phyloP scores from a whole-genome alignment of 116 monocot species.

The Zostera marina region DNA sequence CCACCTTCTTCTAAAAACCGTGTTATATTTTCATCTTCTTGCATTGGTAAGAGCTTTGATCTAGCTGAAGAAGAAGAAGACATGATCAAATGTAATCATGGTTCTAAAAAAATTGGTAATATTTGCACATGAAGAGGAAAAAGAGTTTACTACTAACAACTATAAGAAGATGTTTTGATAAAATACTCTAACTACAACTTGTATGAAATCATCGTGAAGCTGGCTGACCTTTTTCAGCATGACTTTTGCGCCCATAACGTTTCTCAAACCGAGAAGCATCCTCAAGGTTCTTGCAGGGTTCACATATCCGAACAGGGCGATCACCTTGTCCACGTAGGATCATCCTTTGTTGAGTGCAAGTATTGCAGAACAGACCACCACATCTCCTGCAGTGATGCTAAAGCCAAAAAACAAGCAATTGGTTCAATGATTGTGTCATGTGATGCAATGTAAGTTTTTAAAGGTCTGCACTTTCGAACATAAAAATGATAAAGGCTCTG shows the following conservation, averaged over 20 bases:
- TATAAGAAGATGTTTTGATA: not conserved
- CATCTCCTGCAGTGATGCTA: slow-evolving; percentile 99
- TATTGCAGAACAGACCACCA: slow-evolving; percentile 90
- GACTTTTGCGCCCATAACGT: slow-evolving; percentile 56
- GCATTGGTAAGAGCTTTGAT: slow-evolving; percentile 22
- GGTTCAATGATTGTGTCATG: too few relatives aligned
- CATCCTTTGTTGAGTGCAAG: slow-evolving; percentile 88
- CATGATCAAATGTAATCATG: not conserved
- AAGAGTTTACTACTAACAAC: not conserved
- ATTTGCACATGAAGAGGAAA: not conserved
- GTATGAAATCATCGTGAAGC: not conserved
- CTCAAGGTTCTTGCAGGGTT: slow-evolving; percentile 90
- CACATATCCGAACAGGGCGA: slow-evolving; percentile 88
- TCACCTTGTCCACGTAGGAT: slow-evolving; percentile 92
- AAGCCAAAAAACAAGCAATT: not conserved
- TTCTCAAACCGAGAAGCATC: slow-evolving; percentile 76
- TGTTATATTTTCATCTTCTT: slow-evolving; percentile 39
- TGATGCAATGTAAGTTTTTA: too few relatives aligned
- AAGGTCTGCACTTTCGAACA: too few relatives aligned
- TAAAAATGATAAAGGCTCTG: too few relatives aligned
- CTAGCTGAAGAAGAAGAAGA: slow-evolving; percentile 16
- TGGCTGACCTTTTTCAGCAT: slow-evolving; percentile 38
- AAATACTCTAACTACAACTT: too few relatives aligned
- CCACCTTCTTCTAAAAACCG: slow-evolving; percentile 36
- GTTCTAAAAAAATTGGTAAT: not conserved